Conservation (phyloP, 768 basidiomycete species). For the Mycena vulgaris region DNA sequence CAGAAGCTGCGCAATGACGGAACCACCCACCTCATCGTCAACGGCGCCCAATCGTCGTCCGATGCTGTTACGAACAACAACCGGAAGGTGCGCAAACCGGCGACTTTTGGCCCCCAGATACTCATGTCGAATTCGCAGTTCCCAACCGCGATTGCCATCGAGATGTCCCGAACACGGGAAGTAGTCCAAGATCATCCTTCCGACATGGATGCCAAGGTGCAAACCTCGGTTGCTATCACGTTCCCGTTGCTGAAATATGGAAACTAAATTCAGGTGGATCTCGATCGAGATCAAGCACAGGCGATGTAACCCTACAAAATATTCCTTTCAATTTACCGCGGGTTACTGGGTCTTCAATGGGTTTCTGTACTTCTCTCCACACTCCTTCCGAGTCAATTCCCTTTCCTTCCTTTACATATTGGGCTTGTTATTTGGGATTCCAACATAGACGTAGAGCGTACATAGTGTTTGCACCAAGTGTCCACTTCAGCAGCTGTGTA, state of each 20-base stretch:
- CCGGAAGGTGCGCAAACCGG: not conserved
- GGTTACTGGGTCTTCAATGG: too few species aligned
- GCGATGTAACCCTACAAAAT: too few species aligned
- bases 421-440: too few species aligned
- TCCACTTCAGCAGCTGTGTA: too few species aligned
- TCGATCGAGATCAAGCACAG: too few species aligned
- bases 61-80: not conserved
- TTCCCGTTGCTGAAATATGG: not conserved
- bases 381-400: too few species aligned
- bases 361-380: too few species aligned
- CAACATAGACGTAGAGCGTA: too few species aligned
- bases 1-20: constrained; percentile 12
- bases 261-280: too few species aligned
- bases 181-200: not conserved
- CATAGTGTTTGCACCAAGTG: too few species aligned
- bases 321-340: too few species aligned
- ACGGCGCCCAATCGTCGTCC: constrained; percentile 1
- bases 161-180: constrained; percentile 17
- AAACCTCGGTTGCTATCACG: not conserved
- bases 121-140: not conserved
- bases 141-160: constrained; percentile 15
- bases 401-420: too few species aligned
- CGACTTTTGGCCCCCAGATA: not conserved
- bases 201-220: not conserved
- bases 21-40: not conserved